phyloP scores from a whole-genome alignment of 2,329 filamentous ascomycete species.

The Metarhizium brunneum region DNA sequence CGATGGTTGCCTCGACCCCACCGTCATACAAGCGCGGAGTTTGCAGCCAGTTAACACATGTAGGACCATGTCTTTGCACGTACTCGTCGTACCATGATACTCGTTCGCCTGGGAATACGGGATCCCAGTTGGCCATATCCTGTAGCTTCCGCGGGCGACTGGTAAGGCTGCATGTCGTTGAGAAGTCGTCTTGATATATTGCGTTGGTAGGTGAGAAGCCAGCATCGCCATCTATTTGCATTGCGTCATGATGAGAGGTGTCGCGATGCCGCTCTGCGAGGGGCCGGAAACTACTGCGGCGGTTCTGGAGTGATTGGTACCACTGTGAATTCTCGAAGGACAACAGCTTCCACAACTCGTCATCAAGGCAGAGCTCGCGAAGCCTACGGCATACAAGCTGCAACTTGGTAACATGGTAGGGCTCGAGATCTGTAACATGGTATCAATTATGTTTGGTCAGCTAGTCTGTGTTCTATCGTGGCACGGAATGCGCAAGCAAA shows the following conservation, averaged over 20 bases:
- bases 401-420: conserved; percentile 44
- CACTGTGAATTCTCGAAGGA: conserved; percentile 65
- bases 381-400: conserved; percentile 62
- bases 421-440: conserved; percentile 23
- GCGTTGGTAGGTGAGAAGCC: neutral
- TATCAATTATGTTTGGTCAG: neutral
- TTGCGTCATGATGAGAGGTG: conserved; percentile 5
- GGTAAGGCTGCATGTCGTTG: neutral
- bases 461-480: neutral
- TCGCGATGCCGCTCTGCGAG: conserved; percentile 10
- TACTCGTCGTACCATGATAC: conserved; percentile 86
- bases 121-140: conserved; percentile 75
- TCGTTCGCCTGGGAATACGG: conserved; percentile 59
- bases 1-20: conserved; percentile 38
- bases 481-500: neutral
- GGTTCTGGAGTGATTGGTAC: conserved; percentile 47
- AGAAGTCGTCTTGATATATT: neutral
- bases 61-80: conserved; percentile 67
- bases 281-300: conserved; percentile 22
- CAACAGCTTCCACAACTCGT: conserved; percentile 64
- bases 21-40: conserved; percentile 39
- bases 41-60: conserved; percentile 71
- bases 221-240: conserved; percentile 1
- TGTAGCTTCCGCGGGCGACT: conserved; percentile 24
- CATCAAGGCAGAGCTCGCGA: conserved; percentile 60